phyloP scores from a whole-genome alignment of 768 basidiomycete genomes.

The Trametes villosa region DNA sequence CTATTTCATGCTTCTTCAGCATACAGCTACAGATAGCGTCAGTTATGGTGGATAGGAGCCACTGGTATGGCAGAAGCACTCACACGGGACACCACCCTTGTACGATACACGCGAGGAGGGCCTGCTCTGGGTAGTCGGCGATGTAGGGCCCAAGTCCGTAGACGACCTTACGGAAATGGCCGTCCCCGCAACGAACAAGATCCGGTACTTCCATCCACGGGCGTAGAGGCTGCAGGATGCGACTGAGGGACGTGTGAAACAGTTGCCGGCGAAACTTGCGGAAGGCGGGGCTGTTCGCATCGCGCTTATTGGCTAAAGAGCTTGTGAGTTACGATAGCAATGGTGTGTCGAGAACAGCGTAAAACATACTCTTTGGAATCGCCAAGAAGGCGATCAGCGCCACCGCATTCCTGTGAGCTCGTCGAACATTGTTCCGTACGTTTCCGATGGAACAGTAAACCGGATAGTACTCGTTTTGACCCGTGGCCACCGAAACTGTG shows the following conservation, averaged over 20 bases:
- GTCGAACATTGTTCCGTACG: slow-evolving; percentile 18
- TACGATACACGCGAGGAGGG: slow-evolving; percentile 25
- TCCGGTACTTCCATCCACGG: slow-evolving; percentile 7
- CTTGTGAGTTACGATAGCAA: not conserved
- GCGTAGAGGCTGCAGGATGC: slow-evolving; percentile 13
- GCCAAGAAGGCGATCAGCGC: slow-evolving; percentile 27
- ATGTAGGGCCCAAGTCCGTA: slow-evolving; percentile 38
- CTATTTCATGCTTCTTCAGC: not conserved
- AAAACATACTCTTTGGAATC: slow-evolving; percentile 32
- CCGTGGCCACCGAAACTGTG: slow-evolving; percentile 38
- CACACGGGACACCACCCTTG: slow-evolving; percentile 23
- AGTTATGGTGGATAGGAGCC: not conserved
- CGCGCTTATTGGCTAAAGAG: not conserved
- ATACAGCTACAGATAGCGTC: not conserved
- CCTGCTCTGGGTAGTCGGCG: slow-evolving; percentile 40
- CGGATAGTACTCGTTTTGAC: slow-evolving; percentile 30
- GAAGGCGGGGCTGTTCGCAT: not conserved
- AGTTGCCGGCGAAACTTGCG: slow-evolving; percentile 22
- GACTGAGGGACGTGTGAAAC: slow-evolving; percentile 13
- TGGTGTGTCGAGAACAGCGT: not conserved
- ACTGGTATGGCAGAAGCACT: not conserved
- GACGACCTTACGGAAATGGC: slow-evolving; percentile 32
- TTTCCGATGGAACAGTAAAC: slow-evolving; percentile 29
- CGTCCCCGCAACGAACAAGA: slow-evolving; percentile 28
- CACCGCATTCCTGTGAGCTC: slow-evolving; percentile 23